phyloP scores from a whole-genome alignment of 2,329 filamentous ascomycete species.

The Penicillium griseofulvum region DNA sequence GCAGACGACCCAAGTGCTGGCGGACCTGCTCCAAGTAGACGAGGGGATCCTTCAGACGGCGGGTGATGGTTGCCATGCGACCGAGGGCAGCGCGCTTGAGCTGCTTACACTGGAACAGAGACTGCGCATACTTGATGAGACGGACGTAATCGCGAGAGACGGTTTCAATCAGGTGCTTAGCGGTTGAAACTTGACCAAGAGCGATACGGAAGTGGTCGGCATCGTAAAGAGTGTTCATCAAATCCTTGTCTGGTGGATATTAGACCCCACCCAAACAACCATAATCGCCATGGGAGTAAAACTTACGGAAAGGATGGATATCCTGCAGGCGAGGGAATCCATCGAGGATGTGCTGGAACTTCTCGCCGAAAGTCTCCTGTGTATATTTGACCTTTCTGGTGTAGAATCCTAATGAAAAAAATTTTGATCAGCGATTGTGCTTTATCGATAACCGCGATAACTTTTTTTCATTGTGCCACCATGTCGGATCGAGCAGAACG shows the following conservation, averaged over 20 bases:
- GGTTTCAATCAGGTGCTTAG: slow-evolving; percentile 94
- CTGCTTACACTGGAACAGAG: slow-evolving; percentile 98
- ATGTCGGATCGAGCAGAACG: not conserved
- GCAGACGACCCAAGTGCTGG: slow-evolving; percentile 94
- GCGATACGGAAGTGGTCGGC: slow-evolving; percentile 97
- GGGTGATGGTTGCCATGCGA: slow-evolving; percentile 97
- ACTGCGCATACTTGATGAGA: slow-evolving; percentile 93
- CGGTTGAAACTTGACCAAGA: slow-evolving; percentile 90
- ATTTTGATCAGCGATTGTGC: slow-evolving; percentile 30
- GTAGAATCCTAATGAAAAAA: slow-evolving; percentile 68
- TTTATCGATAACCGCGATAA: slow-evolving; percentile 27
- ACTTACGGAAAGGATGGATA: slow-evolving; percentile 84
- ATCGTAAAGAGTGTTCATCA: slow-evolving; percentile 98
- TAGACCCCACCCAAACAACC: slow-evolving; percentile 13
- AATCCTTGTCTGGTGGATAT: slow-evolving; percentile 59
- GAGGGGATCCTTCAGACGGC: slow-evolving; percentile 89
- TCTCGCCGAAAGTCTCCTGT: slow-evolving; percentile 93
- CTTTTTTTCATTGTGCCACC: slow-evolving; percentile 10
- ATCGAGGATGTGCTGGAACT: slow-evolving; percentile 84
- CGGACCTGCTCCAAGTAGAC: slow-evolving; percentile 95
- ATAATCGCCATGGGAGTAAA: slow-evolving; percentile 12
- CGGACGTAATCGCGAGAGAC: slow-evolving; percentile 95
- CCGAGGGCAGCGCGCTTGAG: slow-evolving; percentile 93
- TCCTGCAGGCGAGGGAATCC: slow-evolving; percentile 90
- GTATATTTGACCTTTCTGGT: slow-evolving; percentile 98